Percentiles rank a stretch among this genome's conserved stretches.
phyloP scores from a whole-genome alignment of 371 early-diverging fungal species.

The Lichtheimia ramosa region DNA sequence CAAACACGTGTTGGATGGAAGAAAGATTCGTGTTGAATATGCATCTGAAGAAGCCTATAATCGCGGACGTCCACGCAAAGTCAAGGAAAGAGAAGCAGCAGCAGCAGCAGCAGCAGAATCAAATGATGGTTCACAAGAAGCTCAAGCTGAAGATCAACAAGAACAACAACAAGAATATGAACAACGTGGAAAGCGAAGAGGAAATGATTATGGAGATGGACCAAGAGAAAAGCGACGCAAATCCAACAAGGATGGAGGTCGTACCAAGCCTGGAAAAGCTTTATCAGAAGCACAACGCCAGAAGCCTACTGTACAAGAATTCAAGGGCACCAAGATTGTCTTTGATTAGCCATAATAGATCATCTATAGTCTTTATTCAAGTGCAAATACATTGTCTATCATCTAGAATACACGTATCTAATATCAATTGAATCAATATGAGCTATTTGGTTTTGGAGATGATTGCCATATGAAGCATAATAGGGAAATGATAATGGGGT shows the following conservation, averaged over 20 bases:
- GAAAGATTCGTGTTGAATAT: conserved; percentile 49
- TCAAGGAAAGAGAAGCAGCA: conserved; percentile 11
- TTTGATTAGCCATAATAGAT: not conserved
- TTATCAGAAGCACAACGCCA: conserved; percentile 52
- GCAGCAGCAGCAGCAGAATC: conserved; percentile 18
- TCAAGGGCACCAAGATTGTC: conserved; percentile 61
- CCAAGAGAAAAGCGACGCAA: conserved; percentile 3
- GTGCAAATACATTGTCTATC: no score
- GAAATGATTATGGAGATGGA: not conserved
- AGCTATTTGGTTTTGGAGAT: no score
- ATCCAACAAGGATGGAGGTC: conserved; percentile 8
- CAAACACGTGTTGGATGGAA: conserved; percentile 43
- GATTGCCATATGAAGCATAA: no score
- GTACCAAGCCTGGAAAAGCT: conserved; percentile 51
- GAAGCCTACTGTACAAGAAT: conserved; percentile 57
- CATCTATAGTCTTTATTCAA: no score
- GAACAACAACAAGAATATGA: conserved; percentile 19
- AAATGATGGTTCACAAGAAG: not conserved
- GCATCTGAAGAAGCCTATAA: conserved; percentile 59
- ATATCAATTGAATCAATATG: no score
- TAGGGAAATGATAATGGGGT: no score
- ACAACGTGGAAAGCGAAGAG: not conserved
- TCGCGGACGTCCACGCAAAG: conserved; percentile 50
- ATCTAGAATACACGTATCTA: no score
- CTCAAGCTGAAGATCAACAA: conserved; percentile 20